Percentiles rank a stretch among this genome's conserved stretches.
Evolutionary conservation across 192 early-diverging fungal species (phyloP).

Genomic region (Backusella morwellensis): DNA sequence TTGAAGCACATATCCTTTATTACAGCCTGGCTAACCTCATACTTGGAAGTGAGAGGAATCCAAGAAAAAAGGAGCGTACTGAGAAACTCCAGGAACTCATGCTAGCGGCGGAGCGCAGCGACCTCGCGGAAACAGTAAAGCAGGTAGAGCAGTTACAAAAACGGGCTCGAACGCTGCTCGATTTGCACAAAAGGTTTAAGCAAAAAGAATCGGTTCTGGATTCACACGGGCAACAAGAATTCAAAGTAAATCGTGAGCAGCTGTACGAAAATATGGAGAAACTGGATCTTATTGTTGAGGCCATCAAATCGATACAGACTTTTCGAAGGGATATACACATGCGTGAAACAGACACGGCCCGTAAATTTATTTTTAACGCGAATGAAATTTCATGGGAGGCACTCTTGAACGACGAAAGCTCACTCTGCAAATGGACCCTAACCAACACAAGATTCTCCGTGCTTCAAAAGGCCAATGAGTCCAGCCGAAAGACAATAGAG

Average conservation of each 20-base stretch:
- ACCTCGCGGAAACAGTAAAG: constrained; percentile 53
- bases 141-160: constrained; percentile 54
- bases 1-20: constrained; percentile 78
- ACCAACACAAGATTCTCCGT: constrained; percentile 58
- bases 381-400: constrained; percentile 73
- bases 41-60: background rate
- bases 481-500: constrained; percentile 67
- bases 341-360: constrained; percentile 52
- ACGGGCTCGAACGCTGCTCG: constrained; percentile 46
- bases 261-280: constrained; percentile 46
- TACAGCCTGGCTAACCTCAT: constrained; percentile 56
- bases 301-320: constrained; percentile 52
- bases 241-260: constrained; percentile 6
- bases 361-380: constrained; percentile 48
- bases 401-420: constrained; percentile 58
- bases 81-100: constrained; percentile 67
- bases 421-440: constrained; percentile 69
- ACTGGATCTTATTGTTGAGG: constrained; percentile 65
- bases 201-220: background rate
- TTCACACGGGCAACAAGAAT: constrained; percentile 12
- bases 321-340: constrained; percentile 47
- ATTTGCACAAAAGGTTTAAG: constrained; percentile 14
- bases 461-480: constrained; percentile 74
- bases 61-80: constrained; percentile 37
- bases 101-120: constrained; percentile 71